Base-by-base conservation (phyloP, 2,329 filamentous ascomycete species). In the Sclerotinia minor region DNA sequence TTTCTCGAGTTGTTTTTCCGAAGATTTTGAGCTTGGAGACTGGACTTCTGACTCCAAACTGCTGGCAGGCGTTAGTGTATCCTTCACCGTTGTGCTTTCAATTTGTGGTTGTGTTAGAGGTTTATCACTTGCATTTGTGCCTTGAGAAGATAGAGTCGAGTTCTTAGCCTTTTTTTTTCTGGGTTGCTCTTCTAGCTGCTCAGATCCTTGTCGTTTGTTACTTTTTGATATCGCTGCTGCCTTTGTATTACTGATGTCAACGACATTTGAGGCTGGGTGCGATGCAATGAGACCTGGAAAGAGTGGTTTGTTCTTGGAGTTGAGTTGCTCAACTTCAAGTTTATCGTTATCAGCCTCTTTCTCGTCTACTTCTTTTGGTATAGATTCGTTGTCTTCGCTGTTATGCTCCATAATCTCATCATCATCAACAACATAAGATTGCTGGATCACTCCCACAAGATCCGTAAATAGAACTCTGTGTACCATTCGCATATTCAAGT, bases 1-100 rank as follows among this genome's bases (percentile, higher is more conserved):
- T 54, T 54, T 54, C 52, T 32, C 52, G 17, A 54, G 29, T 54
- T 54, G 52, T 54, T 54, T 54, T 54, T 35, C 29, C 29, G 32
- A 54, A 54, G 29, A 54, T 54, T 54, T 54, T 54, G 26, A 35
- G 52, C 52, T 35, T 54, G 52, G 19, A 54, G 26, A 54, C 15
- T 35, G 26, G 52, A 32, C 52, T 54, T 54, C 52, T 54, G 52
- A 21, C 6, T 11, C 52, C 52, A 54, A 54, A 54, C 11, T 38
- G 38, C 17, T 54, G 52, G 52, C 19, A 54, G 26, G 26, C 52
- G 29, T 6, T 32, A 32, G 26, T 54, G 26, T 32, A 54, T 32
- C 52, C 17, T 32, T 32, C 29, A 54, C 26, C 8, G 2, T 29
- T 54, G 15, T 32, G 17, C 19, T 29, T 15, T 54, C 17, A 54